A percentile compares a stretch with the other conserved stretches of the same genome.
These are phyloP conservation scores for Verticillium isaacii DNA, from an alignment of 2,329 filamentous ascomycete genomes.

Conservation along the genomic window DNA sequence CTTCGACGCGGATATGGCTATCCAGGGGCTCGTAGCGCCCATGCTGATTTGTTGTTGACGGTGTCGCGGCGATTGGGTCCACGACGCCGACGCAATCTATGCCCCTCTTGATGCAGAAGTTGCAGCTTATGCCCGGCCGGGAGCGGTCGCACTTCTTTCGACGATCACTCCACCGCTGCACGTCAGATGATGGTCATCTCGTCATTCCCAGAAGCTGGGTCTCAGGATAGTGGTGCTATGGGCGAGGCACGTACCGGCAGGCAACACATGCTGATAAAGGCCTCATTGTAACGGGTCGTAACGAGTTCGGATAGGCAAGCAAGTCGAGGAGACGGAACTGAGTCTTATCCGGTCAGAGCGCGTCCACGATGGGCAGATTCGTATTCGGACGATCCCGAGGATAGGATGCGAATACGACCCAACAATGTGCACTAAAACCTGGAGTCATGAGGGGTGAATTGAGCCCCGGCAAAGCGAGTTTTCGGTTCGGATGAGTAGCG, in stretches of 20 bases:
- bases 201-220: too few species aligned
- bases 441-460: too few species aligned
- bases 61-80: background rate
- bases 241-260: background rate
- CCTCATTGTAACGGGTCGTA: background rate
- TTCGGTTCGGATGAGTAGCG: too few species aligned
- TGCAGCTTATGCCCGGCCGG: background rate
- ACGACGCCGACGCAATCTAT: background rate
- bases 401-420: too few species aligned
- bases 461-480: too few species aligned
- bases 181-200: background rate
- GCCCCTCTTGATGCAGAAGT: conserved; percentile 1
- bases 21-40: background rate
- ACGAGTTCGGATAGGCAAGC: too few species aligned
- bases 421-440: too few species aligned
- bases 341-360: too few species aligned
- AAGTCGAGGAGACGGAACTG: too few species aligned
- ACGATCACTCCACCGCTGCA: background rate
- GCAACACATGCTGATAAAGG: background rate
- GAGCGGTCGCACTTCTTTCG: conserved; percentile 1
- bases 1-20: background rate
- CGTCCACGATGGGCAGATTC: too few species aligned
- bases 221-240: background rate
- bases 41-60: background rate
- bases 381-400: too few species aligned